Percentiles rank a stretch among this genome's conserved stretches.
Conservation (phyloP, 2,329 filamentous ascomycete genomes). For the Cladophialophora chaetospira region DNA sequence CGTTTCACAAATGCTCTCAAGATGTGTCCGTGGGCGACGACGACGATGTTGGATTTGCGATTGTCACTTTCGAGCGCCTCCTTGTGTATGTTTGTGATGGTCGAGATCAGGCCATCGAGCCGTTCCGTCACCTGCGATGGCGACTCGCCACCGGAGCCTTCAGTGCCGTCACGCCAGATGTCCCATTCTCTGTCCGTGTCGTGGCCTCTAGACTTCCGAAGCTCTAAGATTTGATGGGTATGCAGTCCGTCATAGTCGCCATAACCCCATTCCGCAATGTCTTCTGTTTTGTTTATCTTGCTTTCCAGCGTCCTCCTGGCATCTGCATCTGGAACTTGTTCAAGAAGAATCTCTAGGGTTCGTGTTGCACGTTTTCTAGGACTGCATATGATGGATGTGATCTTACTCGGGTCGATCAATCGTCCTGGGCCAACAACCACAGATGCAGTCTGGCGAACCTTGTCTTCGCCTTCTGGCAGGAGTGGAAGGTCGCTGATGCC, state of each 20-base stretch:
- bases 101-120: slow-evolving; percentile 46
- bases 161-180: slow-evolving; percentile 62
- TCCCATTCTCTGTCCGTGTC: slow-evolving; percentile 55
- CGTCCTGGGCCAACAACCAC: slow-evolving; percentile 54
- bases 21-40: slow-evolving; percentile 45
- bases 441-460: slow-evolving; percentile 49
- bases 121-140: slow-evolving; percentile 44
- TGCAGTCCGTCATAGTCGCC: slow-evolving; percentile 63
- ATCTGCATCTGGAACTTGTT: neutral
- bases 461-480: slow-evolving; percentile 44
- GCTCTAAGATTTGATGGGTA: slow-evolving; percentile 52
- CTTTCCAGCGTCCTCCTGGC: slow-evolving; percentile 27
- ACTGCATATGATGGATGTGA: slow-evolving; percentile 54
- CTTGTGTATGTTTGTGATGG: slow-evolving; percentile 45
- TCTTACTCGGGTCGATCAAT: slow-evolving; percentile 53
- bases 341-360: slow-evolving; percentile 49
- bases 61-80: slow-evolving; percentile 25
- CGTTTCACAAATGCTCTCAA: slow-evolving; percentile 51
- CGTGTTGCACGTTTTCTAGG: slow-evolving; percentile 52
- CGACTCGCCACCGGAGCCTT: slow-evolving; percentile 45
- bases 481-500: slow-evolving; percentile 49
- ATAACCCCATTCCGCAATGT: slow-evolving; percentile 64
- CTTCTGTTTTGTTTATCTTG: slow-evolving; percentile 42
- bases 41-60: slow-evolving; percentile 20
- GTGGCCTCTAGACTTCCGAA: slow-evolving; percentile 51